phyloP scores from a whole-genome alignment of 768 basidiomycete species.

The Tulasnella sp. region DNA sequence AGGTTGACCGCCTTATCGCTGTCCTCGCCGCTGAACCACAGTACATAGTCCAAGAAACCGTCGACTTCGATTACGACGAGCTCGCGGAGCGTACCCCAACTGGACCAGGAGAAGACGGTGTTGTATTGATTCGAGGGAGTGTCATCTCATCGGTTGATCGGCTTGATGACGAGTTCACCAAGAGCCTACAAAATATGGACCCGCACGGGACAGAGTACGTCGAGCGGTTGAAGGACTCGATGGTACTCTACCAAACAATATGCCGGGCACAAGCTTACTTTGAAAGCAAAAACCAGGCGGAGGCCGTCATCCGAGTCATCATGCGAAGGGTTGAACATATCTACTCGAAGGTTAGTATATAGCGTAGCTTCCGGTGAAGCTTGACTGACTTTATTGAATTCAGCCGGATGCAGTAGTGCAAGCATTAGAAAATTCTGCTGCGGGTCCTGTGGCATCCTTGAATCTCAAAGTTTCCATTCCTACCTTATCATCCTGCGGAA shows the following conservation, averaged over 20 bases:
- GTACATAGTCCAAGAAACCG: slow-evolving; percentile 71
- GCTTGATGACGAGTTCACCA: slow-evolving; percentile 95
- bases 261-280: slow-evolving; percentile 87
- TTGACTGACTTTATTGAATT: slow-evolving; percentile 11
- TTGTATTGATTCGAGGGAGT: slow-evolving; percentile 84
- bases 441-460: slow-evolving; percentile 29
- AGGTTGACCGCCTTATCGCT: slow-evolving; percentile 77
- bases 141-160: slow-evolving; percentile 94
- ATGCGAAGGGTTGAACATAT: slow-evolving; percentile 97
- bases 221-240: slow-evolving; percentile 91
- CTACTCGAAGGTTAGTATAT: slow-evolving; percentile 72
- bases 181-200: slow-evolving; percentile 93
- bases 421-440: slow-evolving; percentile 66
- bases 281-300: slow-evolving; percentile 62
- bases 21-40: slow-evolving; percentile 56
- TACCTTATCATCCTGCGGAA: slow-evolving; percentile 40
- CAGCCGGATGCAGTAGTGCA: slow-evolving; percentile 89
- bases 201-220: slow-evolving; percentile 99
- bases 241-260: slow-evolving; percentile 83
- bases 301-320: slow-evolving; percentile 73
- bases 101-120: slow-evolving; percentile 37
- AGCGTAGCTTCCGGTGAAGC: slow-evolving; percentile 8
- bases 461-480: slow-evolving; percentile 47
- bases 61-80: slow-evolving; percentile 86
- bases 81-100: slow-evolving; percentile 66